A percentile compares a stretch with the other conserved stretches of the same genome.
phyloP scores from a whole-genome alignment of 2,329 filamentous ascomycete species.

The Byssochlamys sp. region DNA sequence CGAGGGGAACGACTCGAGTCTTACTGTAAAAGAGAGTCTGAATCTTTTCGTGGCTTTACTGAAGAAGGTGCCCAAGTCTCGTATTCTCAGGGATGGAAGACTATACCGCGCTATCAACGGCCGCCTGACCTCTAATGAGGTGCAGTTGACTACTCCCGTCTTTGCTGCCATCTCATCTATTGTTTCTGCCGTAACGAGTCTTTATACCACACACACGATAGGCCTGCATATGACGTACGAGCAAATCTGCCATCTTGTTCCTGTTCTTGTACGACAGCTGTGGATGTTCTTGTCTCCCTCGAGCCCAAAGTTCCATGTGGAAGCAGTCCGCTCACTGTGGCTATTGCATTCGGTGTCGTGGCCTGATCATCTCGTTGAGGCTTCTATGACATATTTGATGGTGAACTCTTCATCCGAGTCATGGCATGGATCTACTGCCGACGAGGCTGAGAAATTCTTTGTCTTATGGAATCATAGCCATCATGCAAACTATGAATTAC shows the following conservation, averaged over 20 bases:
- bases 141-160: conserved; percentile 18
- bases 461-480: conserved; percentile 36
- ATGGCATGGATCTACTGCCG: conserved; percentile 21
- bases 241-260: conserved; percentile 52
- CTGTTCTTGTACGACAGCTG: conserved; percentile 58
- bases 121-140: conserved; percentile 13
- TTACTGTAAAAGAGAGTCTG: conserved; percentile 48
- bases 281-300: conserved; percentile 76
- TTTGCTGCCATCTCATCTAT: conserved; percentile 30
- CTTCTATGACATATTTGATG: conserved; percentile 62
- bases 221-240: conserved; percentile 31
- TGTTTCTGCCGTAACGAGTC: conserved; percentile 41
- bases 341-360: conserved; percentile 66
- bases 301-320: conserved; percentile 86
- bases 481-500: conserved; percentile 28
- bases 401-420: conserved; percentile 35
- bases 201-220: conserved; percentile 27
- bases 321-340: conserved; percentile 79
- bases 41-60: conserved; percentile 48
- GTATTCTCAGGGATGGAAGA: conserved; percentile 22
- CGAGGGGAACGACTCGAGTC: conserved; percentile 13
- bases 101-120: conserved; percentile 27
- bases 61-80: conserved; percentile 30
- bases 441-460: conserved; percentile 31
- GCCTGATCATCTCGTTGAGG: conserved; percentile 66